phyloP scores from a whole-genome alignment of 148 eudicot species.

The Cornus suecica region DNA sequence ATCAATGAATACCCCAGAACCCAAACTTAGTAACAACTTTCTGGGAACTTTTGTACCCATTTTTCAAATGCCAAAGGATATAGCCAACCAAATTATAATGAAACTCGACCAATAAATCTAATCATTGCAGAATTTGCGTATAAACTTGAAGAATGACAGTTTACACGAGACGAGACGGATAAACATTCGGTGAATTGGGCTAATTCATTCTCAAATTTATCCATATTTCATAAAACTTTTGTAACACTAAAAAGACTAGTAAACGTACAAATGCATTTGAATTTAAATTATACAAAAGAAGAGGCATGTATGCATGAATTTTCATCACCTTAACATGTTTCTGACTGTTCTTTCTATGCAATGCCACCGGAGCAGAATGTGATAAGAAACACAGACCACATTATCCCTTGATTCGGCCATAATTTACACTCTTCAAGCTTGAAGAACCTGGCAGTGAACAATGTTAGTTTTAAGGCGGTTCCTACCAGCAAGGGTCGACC shows the following conservation, averaged over 20 bases:
- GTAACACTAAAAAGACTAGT: not conserved
- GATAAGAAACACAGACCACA: not conserved
- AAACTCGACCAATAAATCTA: not conserved
- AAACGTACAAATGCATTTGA: not conserved
- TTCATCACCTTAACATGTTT: not conserved
- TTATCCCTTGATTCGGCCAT: not conserved
- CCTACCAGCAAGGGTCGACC: slow-evolving; percentile 17
- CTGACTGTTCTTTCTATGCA: not conserved
- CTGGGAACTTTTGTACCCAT: no score
- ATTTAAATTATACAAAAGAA: not conserved
- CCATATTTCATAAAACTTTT: not conserved
- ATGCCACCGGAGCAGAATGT: not conserved
- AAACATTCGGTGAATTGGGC: not conserved
- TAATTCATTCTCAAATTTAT: not conserved
- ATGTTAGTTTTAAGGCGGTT: slow-evolving; percentile 13
- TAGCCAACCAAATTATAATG: not conserved
- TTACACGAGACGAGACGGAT: no score
- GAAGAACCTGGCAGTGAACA: slow-evolving; percentile 20
- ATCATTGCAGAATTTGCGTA: not conserved
- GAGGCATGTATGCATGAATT: not conserved
- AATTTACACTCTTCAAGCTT: slow-evolving; percentile 4
- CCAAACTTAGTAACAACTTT: no score
- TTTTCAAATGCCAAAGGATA: no score
- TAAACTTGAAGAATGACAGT: not conserved
- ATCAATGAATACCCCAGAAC: no score